These are phyloP conservation scores for Aspergillus fischeri DNA, from an alignment of 2,329 filamentous ascomycete genomes.

Conservation along the genomic window DNA sequence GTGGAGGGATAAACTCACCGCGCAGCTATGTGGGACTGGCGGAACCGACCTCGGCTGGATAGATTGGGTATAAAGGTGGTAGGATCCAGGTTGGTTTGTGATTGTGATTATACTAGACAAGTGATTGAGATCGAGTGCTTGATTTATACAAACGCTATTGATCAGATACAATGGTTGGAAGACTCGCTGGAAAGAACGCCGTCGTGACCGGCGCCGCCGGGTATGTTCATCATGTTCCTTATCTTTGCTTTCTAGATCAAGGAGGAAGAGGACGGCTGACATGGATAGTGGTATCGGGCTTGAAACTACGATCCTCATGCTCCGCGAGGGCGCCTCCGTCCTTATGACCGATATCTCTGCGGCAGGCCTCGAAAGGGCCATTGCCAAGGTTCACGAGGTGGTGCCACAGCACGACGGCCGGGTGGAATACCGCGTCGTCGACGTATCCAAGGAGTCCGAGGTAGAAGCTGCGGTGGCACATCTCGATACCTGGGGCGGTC, in stretches of 20 bases:
- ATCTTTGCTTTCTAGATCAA: neutral
- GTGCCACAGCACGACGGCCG: constrained; percentile 47
- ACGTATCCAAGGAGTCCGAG: constrained; percentile 81
- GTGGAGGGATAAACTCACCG: neutral
- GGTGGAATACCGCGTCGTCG: constrained; percentile 34
- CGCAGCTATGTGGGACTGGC: neutral
- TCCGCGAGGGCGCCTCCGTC: constrained; percentile 79
- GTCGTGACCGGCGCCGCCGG: constrained; percentile 82
- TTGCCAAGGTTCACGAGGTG: constrained; percentile 69
- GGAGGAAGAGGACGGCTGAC: neutral
- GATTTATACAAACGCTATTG: neutral
- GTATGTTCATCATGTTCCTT: constrained; percentile 49
- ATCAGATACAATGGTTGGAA: constrained; percentile 21
- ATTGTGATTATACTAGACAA: neutral
- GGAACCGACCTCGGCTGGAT: neutral
- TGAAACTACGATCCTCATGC: constrained; percentile 85
- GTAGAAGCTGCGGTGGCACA: constrained; percentile 70
- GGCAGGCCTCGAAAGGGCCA: constrained; percentile 70
- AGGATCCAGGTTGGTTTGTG: neutral
- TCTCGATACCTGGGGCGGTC: constrained; percentile 77
- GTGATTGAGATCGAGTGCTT: too few species aligned
- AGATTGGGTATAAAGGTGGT: neutral
- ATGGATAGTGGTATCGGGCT: constrained; percentile 73
- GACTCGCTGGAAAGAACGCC: constrained; percentile 63
- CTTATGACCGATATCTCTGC: constrained; percentile 81